Conservation (phyloP, 2,329 filamentous ascomycete genomes). For the Fusarium miscanthi region DNA sequence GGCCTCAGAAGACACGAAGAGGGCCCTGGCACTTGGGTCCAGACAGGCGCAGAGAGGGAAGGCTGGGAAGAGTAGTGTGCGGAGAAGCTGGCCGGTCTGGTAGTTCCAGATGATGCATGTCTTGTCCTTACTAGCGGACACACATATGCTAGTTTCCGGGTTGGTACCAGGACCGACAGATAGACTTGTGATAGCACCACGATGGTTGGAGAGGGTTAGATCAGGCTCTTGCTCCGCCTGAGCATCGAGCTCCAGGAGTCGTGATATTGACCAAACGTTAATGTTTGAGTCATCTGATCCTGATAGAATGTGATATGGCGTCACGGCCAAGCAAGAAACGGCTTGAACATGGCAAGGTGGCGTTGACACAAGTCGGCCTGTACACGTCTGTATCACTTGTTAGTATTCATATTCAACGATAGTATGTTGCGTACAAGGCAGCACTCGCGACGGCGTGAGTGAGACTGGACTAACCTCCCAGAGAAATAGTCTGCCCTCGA, state of each 20-base stretch:
- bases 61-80: conserved; percentile 84
- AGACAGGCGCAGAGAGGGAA: conserved; percentile 77
- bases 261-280: conserved; percentile 88
- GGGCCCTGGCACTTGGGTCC: conserved; percentile 84
- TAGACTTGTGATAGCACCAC: conserved; percentile 76
- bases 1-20: conserved; percentile 84
- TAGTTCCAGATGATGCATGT: conserved; percentile 96
- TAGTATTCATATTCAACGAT: conserved; percentile 32
- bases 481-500: conserved; percentile 84
- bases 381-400: conserved; percentile 67
- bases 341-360: conserved; percentile 82
- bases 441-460: conserved; percentile 24
- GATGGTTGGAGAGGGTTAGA: conserved; percentile 81
- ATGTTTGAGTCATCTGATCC: conserved; percentile 89
- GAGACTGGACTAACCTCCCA: conserved; percentile 79
- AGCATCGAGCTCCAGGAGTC: conserved; percentile 71
- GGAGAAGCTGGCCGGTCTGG: conserved; percentile 77
- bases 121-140: conserved; percentile 87
- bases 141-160: conserved; percentile 78
- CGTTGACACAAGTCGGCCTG: conserved; percentile 80
- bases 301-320: conserved; percentile 78
- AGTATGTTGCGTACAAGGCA: conserved; percentile 12
- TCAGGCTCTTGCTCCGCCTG: conserved; percentile 74
- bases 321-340: conserved; percentile 79
- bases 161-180: conserved; percentile 73